A percentile compares a stretch with the other conserved stretches of the same genome.
Conservation (phyloP, 2,329 filamentous ascomycete species). For the Diaporthe citri region DNA sequence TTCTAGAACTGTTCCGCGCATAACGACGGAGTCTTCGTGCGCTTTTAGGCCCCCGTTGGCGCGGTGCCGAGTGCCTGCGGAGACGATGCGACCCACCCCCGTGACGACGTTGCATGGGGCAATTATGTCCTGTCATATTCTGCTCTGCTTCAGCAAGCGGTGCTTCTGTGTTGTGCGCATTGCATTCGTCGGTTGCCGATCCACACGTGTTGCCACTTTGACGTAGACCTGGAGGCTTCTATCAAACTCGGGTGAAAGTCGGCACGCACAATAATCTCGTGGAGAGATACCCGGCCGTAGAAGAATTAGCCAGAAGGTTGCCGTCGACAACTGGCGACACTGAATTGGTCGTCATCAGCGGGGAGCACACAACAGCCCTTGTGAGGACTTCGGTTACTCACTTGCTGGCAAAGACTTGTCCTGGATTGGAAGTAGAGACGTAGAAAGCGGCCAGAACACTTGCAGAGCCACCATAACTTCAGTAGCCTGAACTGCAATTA, state of each 20-base stretch:
- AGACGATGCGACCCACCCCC: background rate
- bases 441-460: background rate
- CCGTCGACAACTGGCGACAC: background rate
- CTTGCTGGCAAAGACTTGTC: background rate
- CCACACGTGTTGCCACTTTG: background rate
- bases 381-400: background rate
- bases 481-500: background rate
- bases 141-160: background rate
- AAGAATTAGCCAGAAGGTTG: background rate
- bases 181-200: background rate
- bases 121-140: slow-evolving; percentile 1
- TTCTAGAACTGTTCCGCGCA: background rate
- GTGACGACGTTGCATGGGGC: background rate
- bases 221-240: background rate
- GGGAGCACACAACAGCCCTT: background rate
- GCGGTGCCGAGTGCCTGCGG: slow-evolving; percentile 7
- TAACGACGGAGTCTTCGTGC: background rate
- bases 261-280: background rate
- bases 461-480: background rate
- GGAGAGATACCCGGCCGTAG: no score
- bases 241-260: background rate
- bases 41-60: background rate
- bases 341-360: background rate
- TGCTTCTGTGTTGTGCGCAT: background rate
- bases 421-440: background rate